Evolutionary conservation across 2,329 filamentous ascomycete genomes (phyloP), one percentile per base, ranked within the genome.

Genomic region (Leptographium flavum): DNA sequence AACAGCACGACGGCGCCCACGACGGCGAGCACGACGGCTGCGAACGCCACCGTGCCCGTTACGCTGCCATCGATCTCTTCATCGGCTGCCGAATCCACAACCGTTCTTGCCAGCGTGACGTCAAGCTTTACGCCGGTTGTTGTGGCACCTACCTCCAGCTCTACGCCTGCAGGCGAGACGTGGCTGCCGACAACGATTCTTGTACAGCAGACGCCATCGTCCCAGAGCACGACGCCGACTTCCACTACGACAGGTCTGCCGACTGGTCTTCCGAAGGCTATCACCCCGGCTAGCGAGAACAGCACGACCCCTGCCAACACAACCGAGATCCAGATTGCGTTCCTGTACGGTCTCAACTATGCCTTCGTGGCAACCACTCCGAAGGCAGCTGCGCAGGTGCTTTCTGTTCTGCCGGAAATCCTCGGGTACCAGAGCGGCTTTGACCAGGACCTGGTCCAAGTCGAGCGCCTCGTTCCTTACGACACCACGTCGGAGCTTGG

Each of bases 331-430:
- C 87, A 94, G 59, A 73, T 96, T 50, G 92, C 84, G 30, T 95
- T 96, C 71, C 68, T 76, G 43, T 82, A 79, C 57, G 74, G 76
- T 1, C 72, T 94, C 54, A 90, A 93, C 65, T 98, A 92, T 61
- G 66, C 74, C 9, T 94, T 93, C 58, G 83, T 96, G 25, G 79
- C 82, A 11, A 68, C 67, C 21, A 78, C 82, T 50, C 70, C 77
- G 14, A 71, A 81, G 51, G 83, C 87, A 17, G 83, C 86, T 5
- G 77, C 77, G 33, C 90, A 96, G 63, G 85, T 98, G 56, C 94
- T 95, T 67, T 65, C 75, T 44, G 83, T 76, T 52, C 68, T 95
- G 4, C 87, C 87, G 0, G 55, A 69, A 43, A 86, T 84, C 52
- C 70, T 94, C 42, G 67, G 74, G 2, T 74, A 81, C 51, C 82